These are phyloP conservation scores for Leccinum fallax DNA, from an alignment of 1,284 basidiomycete genomes.

Conservation along the genomic window DNA sequence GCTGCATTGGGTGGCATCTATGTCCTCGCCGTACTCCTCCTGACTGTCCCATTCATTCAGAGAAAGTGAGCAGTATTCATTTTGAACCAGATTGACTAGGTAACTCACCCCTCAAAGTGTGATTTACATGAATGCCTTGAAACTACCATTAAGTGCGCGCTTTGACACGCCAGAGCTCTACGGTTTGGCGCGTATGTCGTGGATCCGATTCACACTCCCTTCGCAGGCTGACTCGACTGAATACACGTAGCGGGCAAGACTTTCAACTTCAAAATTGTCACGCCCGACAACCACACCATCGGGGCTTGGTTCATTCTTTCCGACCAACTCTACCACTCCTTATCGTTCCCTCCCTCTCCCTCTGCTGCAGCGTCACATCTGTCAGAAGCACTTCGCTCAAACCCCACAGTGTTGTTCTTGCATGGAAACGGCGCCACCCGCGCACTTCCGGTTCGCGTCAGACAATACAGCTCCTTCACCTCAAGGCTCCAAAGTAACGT, in stretches of 20 bases:
- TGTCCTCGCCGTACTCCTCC: slow-evolving; percentile 50
- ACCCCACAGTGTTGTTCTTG: slow-evolving; percentile 85
- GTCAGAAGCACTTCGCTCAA: slow-evolving; percentile 50
- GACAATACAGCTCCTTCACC: slow-evolving; percentile 62
- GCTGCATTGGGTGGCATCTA: slow-evolving; percentile 54
- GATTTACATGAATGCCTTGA: slow-evolving; percentile 70
- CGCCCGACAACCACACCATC: slow-evolving; percentile 75
- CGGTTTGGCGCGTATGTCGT: slow-evolving; percentile 76
- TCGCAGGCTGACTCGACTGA: slow-evolving; percentile 3
- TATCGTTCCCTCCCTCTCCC: slow-evolving; percentile 38
- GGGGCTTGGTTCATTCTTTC: slow-evolving; percentile 92
- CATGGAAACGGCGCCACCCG: slow-evolving; percentile 90
- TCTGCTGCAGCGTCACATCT: slow-evolving; percentile 39
- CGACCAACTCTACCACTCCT: slow-evolving; percentile 60
- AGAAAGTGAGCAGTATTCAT: slow-evolving; percentile 41
- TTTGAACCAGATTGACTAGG: background rate
- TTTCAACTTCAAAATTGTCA: slow-evolving; percentile 68
- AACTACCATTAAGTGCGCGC: slow-evolving; percentile 63
- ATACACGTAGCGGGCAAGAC: slow-evolving; percentile 70
- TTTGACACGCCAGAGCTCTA: slow-evolving; percentile 74
- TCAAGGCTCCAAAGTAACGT: slow-evolving; percentile 74
- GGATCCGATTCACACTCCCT: background rate
- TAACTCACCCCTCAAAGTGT: slow-evolving; percentile 37
- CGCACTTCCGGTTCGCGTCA: slow-evolving; percentile 63
- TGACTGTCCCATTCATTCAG: slow-evolving; percentile 54